Evolutionary conservation across 2,329 filamentous ascomycete species (phyloP).

Genomic region (Botryotinia narcissicola): DNA sequence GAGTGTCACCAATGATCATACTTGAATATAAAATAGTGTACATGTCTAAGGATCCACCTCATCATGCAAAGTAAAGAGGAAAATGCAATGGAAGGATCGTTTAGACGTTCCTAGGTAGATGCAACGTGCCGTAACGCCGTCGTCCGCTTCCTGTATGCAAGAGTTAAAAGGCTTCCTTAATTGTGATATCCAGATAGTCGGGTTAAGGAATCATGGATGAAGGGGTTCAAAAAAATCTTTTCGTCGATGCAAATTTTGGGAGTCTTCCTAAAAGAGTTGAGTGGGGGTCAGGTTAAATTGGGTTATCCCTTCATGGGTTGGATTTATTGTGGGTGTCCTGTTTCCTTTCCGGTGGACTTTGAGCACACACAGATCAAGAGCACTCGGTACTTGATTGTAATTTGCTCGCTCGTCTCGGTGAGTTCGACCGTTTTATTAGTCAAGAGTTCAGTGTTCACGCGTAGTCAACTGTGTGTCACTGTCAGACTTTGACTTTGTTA

Average conservation of each 20-base stretch:
- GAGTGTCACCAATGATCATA: background rate
- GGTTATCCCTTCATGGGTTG: constrained; percentile 1
- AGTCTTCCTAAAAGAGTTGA: constrained; percentile 3
- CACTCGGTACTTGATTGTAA: background rate
- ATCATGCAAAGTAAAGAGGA: constrained; percentile 4
- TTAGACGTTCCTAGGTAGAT: background rate
- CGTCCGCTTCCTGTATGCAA: constrained; percentile 11
- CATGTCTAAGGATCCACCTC: background rate
- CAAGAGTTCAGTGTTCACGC: constrained; percentile 9
- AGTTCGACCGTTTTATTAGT: background rate
- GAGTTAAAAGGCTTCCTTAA: background rate
- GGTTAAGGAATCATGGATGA: constrained; percentile 2
- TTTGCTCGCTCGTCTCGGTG: constrained; percentile 4
- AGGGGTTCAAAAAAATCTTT: background rate
- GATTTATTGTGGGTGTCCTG: background rate
- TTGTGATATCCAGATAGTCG: constrained; percentile 20
- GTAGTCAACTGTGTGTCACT: constrained; percentile 10
- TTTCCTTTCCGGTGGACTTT: background rate
- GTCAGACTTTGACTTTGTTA: background rate
- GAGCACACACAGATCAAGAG: background rate
- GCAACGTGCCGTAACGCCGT: constrained; percentile 13
- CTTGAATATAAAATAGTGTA: background rate
- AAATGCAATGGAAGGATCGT: constrained; percentile 14
- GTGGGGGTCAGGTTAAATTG: constrained; percentile 3
- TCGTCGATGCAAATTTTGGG: background rate